Evolutionary conservation across 2,329 filamentous ascomycete genomes (phyloP), one percentile per base, ranked within the genome.

Genomic region (Colletotrichum phormii): DNA sequence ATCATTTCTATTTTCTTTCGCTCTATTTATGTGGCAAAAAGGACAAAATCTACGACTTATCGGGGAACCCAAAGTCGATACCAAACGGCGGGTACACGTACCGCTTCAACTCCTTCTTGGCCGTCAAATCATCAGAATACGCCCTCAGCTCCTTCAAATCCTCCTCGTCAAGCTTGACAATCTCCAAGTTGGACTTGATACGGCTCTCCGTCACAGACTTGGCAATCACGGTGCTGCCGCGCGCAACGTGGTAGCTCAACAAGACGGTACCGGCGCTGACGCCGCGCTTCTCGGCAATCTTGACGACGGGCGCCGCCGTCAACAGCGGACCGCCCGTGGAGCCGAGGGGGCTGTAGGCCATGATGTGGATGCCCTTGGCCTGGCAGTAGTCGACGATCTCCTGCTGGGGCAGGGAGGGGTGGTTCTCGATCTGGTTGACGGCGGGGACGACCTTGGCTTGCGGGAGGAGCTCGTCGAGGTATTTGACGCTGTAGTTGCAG

Each of bases 401-500:
- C 76, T 93, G 88, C 83, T 95, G 92, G 1, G 92, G 92, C 12
- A 93, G 88, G 7, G 87, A 87, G 15, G 92, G 92, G 84, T 93
- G 91, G 85, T 93, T 93, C 82, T 94, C 92, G 78, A 93, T 93
- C 84, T 94, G 91, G 84, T 93, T 93, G 78, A 90, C 89, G 70
- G 90, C 91, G 6, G 91, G 91, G 9, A 90, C 83, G 75, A 94
- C 87, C 54, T 79, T 84, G 75, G 83, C 82, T 29, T 84, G 80
- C 33, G 84, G 81, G 46, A 90, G 85, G 74, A 90, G 84, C 79
- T 90, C 80, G 78, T 89, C 84, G 26, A 90, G 84, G 79, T 89
- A 90, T 67, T 81, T 83, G 74, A 84, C 84, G 83, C 86, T 89
- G 81, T 90, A 90, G 79, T 90, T 90, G 82, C 84, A 87, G 59